Conservation (phyloP, 192 early-diverging fungal genomes). For the Rhizophagus prolifer region DNA sequence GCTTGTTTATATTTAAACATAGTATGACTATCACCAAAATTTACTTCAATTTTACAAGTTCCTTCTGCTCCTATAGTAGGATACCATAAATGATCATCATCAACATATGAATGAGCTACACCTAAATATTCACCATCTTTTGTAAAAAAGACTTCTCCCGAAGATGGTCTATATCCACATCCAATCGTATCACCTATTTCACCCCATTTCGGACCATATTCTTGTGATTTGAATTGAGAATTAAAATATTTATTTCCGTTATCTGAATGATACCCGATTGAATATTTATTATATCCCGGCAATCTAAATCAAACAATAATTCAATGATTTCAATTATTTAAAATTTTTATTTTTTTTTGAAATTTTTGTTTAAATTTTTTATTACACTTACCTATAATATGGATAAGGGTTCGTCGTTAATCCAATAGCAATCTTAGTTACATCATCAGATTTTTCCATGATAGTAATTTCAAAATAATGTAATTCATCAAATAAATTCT, state of each 20-base stretch:
- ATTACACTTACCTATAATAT: not conserved
- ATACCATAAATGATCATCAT: slow-evolving; percentile 19
- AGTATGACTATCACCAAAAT: not conserved
- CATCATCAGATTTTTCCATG: not conserved
- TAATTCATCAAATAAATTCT: not conserved
- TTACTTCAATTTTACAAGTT: slow-evolving; percentile 27
- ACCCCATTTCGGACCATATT: slow-evolving; percentile 1
- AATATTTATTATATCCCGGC: not conserved
- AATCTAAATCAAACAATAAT: not conserved
- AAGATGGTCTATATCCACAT: slow-evolving; percentile 31
- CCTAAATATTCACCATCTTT: slow-evolving; percentile 23
- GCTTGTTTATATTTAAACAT: slow-evolving; percentile 1
- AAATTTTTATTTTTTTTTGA: too few species aligned
- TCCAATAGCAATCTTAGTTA: not conserved
- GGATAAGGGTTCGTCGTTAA: slow-evolving; percentile 2
- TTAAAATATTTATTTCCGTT: not conserved
- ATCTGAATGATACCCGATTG: slow-evolving; percentile 8
- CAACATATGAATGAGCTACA: not conserved
- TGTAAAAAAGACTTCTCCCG: slow-evolving; percentile 33
- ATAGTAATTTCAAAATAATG: slow-evolving; percentile 5
- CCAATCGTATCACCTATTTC: slow-evolving; percentile 37
- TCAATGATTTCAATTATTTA: not conserved
- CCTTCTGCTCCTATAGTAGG: slow-evolving; percentile 34
- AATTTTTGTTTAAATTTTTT: too few species aligned
- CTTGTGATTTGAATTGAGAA: not conserved